Conservation (phyloP, 192 early-diverging fungal genomes). For the Coemansia sp. region DNA sequence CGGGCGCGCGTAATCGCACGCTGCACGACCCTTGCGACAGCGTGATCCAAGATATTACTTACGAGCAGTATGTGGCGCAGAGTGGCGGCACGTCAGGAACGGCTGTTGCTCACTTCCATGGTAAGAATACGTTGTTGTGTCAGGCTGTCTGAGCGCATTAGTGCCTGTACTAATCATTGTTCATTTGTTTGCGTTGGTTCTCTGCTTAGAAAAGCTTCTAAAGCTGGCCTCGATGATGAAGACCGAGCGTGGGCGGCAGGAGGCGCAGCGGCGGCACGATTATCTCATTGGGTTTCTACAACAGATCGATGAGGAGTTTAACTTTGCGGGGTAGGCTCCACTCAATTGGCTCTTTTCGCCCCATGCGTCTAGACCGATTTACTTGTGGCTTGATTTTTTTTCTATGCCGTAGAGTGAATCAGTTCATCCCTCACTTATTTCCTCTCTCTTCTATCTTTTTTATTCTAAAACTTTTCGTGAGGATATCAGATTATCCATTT, state of each 20-base stretch:
- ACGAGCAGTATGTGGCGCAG: conserved; percentile 62
- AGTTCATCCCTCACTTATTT: too few relatives aligned
- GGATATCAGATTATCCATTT: too few relatives aligned
- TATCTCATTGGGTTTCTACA: conserved; percentile 62
- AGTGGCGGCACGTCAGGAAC: conserved; percentile 55
- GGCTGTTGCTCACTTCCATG: conserved; percentile 68
- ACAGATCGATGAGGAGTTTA: conserved; percentile 61
- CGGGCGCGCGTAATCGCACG: conserved; percentile 64
- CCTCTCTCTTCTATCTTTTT: too few relatives aligned
- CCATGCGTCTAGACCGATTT: too few relatives aligned
- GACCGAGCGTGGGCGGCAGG: conserved; percentile 56
- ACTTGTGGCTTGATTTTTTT: too few relatives aligned
- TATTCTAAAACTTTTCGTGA: too few relatives aligned
- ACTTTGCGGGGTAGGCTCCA: conserved; percentile 10
- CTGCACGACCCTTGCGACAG: conserved; percentile 60
- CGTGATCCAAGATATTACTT: conserved; percentile 58
- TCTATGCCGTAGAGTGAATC: too few relatives aligned
- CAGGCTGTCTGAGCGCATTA: background rate
- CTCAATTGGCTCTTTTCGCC: too few relatives aligned
- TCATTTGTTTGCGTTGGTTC: background rate
- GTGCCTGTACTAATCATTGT: background rate
- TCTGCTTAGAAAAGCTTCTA: conserved; percentile 65
- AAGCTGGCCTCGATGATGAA: conserved; percentile 66
- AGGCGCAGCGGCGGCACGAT: conserved; percentile 61
- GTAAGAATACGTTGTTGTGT: conserved; percentile 26